These are phyloP conservation scores for Aspergillus puulaauensis DNA, from an alignment of 2,329 filamentous ascomycete species.

Conservation along the genomic window DNA sequence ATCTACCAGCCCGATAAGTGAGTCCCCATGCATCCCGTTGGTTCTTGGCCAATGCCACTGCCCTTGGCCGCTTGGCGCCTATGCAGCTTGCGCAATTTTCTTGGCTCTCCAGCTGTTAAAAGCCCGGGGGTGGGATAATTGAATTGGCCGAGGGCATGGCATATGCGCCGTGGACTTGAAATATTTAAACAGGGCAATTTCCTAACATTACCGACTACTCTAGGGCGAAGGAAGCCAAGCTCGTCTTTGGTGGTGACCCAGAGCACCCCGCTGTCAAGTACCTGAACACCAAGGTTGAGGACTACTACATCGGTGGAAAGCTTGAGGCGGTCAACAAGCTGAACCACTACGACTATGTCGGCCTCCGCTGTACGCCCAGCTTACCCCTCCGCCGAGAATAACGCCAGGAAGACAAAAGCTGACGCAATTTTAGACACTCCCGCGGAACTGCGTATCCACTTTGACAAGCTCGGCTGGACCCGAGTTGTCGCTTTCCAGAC, in stretches of 20 bases:
- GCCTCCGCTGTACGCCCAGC: constrained; percentile 72
- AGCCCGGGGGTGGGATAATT: not conserved
- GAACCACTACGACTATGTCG: constrained; percentile 99
- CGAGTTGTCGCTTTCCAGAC: constrained; percentile 99
- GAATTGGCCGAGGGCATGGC: not conserved
- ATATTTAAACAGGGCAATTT: constrained; percentile 26
- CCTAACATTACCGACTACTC: constrained; percentile 18
- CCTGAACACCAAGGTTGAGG: constrained; percentile 75
- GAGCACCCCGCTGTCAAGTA: constrained; percentile 92
- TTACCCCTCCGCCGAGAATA: not conserved
- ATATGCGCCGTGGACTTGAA: constrained; percentile 11
- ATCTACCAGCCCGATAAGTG: constrained; percentile 96
- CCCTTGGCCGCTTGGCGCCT: not conserved
- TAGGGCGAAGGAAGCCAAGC: constrained; percentile 82
- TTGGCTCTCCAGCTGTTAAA: not conserved
- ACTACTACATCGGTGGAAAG: constrained; percentile 95
- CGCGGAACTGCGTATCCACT: constrained; percentile 90
- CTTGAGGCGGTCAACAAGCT: constrained; percentile 91
- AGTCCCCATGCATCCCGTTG: constrained; percentile 32
- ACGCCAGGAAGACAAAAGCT: constrained; percentile 1
- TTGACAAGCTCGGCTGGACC: constrained; percentile 99
- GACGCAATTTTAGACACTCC: constrained; percentile 67
- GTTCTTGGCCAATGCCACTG: constrained; percentile 1
- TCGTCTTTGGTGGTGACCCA: constrained; percentile 90
- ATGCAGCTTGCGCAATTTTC: not conserved